Conservation (phyloP, 2,329 filamentous ascomycete species). For the Aspergillus viridinutans region DNA sequence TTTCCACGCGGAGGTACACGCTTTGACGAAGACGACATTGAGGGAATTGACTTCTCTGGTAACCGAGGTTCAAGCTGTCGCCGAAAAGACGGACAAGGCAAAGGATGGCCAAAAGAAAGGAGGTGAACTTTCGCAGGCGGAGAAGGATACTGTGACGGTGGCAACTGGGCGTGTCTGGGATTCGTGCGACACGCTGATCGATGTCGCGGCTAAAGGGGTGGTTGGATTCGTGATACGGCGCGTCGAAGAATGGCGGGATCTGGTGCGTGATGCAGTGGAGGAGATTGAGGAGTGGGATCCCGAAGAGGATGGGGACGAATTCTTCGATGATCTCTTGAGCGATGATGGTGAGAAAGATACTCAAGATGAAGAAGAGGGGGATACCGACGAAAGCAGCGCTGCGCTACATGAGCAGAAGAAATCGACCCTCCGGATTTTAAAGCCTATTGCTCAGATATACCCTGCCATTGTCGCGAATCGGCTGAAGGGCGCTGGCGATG, state of each 20-base stretch:
- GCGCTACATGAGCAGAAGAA: conserved; percentile 40
- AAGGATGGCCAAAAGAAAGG: conserved; percentile 25
- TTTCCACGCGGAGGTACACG: conserved; percentile 61
- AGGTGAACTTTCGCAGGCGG: conserved; percentile 21
- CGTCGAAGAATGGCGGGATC: conserved; percentile 68
- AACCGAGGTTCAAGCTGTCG: conserved; percentile 51
- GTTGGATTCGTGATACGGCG: conserved; percentile 66
- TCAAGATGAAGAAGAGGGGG: conserved; percentile 15
- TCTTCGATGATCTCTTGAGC: conserved; percentile 36
- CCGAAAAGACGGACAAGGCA: conserved; percentile 42
- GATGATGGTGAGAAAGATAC: conserved; percentile 24
- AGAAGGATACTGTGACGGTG: conserved; percentile 55
- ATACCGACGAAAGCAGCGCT: conserved; percentile 27
- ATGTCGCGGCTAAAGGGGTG: conserved; percentile 63
- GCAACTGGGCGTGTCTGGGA: conserved; percentile 79
- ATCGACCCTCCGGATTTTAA: conserved; percentile 39
- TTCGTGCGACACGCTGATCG: conserved; percentile 68
- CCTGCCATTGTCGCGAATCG: conserved; percentile 41
- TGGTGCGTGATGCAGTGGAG: conserved; percentile 75
- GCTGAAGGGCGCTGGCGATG: conserved; percentile 31
- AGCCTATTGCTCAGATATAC: conserved; percentile 41
- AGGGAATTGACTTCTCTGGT: conserved; percentile 61
- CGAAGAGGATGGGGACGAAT: conserved; percentile 60
- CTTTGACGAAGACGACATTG: conserved; percentile 57
- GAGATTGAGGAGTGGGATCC: conserved; percentile 87